phyloP scores from a whole-genome alignment of 139 green algal species.

The Coccomyxa sp. region DNA sequence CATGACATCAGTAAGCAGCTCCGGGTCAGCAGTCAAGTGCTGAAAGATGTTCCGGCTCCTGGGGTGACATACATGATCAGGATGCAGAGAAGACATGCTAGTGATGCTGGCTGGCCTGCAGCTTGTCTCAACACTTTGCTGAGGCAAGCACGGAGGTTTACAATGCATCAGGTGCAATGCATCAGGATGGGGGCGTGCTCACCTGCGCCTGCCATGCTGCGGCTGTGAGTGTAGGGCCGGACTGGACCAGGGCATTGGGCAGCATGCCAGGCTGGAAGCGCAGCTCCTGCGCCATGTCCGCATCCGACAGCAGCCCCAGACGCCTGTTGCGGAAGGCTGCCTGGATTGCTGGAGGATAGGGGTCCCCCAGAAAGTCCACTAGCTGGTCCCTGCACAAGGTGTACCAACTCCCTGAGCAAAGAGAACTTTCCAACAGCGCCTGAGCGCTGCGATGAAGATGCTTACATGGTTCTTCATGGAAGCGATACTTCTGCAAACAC shows the following conservation, averaged over 20 bases:
- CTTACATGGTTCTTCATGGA: no score
- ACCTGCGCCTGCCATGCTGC: slow-evolving; percentile 45
- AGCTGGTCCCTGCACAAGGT: slow-evolving; percentile 31
- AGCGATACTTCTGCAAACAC: neutral
- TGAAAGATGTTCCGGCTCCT: no score
- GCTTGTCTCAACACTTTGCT: neutral
- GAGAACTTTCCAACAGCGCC: no score
- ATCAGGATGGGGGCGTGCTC: neutral
- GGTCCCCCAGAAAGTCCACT: slow-evolving; percentile 42
- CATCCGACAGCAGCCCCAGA: slow-evolving; percentile 1
- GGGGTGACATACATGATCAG: no score
- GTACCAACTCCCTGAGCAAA: no score
- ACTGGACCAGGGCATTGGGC: slow-evolving; percentile 9
- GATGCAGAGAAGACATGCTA: no score
- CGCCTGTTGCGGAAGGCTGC: slow-evolving; percentile 18
- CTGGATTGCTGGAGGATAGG: slow-evolving; percentile 48
- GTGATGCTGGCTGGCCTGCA: no score
- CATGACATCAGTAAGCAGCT: neutral
- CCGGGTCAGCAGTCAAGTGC: no score
- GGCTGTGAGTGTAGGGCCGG: slow-evolving; percentile 46
- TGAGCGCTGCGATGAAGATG: no score
- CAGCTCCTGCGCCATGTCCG: neutral
- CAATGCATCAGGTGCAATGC: neutral
- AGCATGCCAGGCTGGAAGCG: neutral
- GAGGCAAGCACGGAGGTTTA: neutral